These are phyloP conservation scores for Stromatinia cepivora DNA, from an alignment of 2,329 filamentous ascomycete species.

Conservation along the genomic window DNA sequence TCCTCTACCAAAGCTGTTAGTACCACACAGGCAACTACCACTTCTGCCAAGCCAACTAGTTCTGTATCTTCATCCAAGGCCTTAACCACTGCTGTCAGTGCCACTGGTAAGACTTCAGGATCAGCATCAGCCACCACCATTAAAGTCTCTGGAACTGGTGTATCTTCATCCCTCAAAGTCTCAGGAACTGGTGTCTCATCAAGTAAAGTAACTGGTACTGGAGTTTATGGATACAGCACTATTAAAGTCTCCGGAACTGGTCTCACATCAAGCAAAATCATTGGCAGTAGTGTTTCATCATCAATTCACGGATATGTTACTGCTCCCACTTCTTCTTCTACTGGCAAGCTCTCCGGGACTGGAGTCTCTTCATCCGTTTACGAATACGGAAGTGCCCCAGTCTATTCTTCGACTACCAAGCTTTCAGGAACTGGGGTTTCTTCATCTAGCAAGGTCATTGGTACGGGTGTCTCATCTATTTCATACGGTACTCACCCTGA, in stretches of 20 bases:
- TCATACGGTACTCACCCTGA: conserved; percentile 6
- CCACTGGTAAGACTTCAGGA: neutral
- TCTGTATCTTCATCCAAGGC: neutral
- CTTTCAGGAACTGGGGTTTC: neutral
- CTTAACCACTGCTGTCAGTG: neutral
- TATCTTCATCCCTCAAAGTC: neutral
- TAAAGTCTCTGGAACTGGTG: neutral
- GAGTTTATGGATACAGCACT: neutral
- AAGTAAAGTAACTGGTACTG: neutral
- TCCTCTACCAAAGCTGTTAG: neutral
- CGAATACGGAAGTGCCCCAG: neutral
- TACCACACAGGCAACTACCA: neutral
- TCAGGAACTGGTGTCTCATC: neutral
- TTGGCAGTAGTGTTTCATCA: neutral
- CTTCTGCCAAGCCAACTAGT: neutral
- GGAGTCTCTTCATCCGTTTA: neutral
- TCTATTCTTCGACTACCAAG: neutral
- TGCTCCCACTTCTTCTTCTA: neutral
- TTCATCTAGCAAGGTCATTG: neutral
- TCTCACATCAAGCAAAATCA: neutral
- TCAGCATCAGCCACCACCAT: neutral
- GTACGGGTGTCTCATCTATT: neutral
- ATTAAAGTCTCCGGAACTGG: neutral
- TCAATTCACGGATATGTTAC: neutral
- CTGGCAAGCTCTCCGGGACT: neutral